These are phyloP conservation scores for Diaporthe humulicola DNA, from an alignment of 2,329 filamentous ascomycete species.

Conservation along the genomic window DNA sequence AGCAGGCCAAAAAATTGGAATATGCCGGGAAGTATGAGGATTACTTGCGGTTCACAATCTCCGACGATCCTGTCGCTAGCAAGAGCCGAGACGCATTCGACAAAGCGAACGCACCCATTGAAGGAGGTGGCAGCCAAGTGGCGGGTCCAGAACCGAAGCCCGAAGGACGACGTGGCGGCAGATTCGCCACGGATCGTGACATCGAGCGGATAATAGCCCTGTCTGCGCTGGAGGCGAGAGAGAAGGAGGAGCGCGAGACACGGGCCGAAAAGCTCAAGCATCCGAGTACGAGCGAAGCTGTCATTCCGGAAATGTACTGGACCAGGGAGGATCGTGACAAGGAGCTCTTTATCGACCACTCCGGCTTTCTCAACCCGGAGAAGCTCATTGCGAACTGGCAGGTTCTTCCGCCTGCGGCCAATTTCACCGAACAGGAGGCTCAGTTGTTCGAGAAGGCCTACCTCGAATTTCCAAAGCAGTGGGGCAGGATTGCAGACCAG, in stretches of 20 bases:
- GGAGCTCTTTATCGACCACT: slow-evolving; percentile 73
- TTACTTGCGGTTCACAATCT: slow-evolving; percentile 69
- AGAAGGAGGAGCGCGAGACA: slow-evolving; percentile 76
- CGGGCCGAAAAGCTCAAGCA: slow-evolving; percentile 76
- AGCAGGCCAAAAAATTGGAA: slow-evolving; percentile 54
- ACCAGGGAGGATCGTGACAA: slow-evolving; percentile 70
- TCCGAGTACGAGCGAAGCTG: slow-evolving; percentile 74
- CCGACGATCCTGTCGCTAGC: slow-evolving; percentile 66
- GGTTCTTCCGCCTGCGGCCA: slow-evolving; percentile 79
- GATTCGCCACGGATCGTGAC: slow-evolving; percentile 80
- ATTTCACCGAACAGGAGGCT: slow-evolving; percentile 80
- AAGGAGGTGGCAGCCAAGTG: slow-evolving; percentile 45
- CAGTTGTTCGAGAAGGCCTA: slow-evolving; percentile 81
- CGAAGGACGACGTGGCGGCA: slow-evolving; percentile 67
- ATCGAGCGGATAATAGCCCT: slow-evolving; percentile 79
- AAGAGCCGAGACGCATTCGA: slow-evolving; percentile 69
- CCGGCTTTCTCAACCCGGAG: slow-evolving; percentile 74
- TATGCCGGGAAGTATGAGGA: slow-evolving; percentile 63
- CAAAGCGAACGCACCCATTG: slow-evolving; percentile 50
- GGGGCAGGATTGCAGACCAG: slow-evolving; percentile 80
- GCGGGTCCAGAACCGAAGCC: slow-evolving; percentile 63
- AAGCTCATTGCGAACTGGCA: slow-evolving; percentile 79
- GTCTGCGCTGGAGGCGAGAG: slow-evolving; percentile 78
- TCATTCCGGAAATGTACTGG: slow-evolving; percentile 79
- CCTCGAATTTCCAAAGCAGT: slow-evolving; percentile 83